Evolutionary conservation across 2,329 filamentous ascomycete species (phyloP).

Genomic region (Cercospora sp.): DNA sequence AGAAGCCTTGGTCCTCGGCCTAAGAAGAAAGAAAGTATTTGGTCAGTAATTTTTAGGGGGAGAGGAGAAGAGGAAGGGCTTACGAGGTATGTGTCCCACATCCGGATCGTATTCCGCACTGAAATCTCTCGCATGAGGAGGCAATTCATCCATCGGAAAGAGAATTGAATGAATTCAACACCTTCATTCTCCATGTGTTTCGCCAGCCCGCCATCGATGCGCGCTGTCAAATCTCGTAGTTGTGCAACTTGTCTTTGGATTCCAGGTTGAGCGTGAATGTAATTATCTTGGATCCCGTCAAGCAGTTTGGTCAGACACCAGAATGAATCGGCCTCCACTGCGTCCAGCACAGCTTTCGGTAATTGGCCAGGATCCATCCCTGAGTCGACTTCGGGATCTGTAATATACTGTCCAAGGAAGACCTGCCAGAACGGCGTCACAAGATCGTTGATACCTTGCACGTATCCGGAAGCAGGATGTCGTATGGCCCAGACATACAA

Average conservation of each 20-base stretch:
- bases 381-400: slow-evolving; percentile 85
- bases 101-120: slow-evolving; percentile 92
- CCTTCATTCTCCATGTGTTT: slow-evolving; percentile 88
- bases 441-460: slow-evolving; percentile 97
- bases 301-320: slow-evolving; percentile 97
- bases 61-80: slow-evolving; percentile 37
- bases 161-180: slow-evolving; percentile 98
- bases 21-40: slow-evolving; percentile 43
- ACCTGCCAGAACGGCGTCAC: slow-evolving; percentile 99
- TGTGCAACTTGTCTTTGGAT: slow-evolving; percentile 92
- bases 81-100: slow-evolving; percentile 99
- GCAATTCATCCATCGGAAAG: slow-evolving; percentile 99
- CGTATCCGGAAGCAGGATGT: slow-evolving; percentile 95
- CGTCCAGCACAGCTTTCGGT: slow-evolving; percentile 85
- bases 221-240: slow-evolving; percentile 81
- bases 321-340: slow-evolving; percentile 95
- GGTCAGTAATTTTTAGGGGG: background rate
- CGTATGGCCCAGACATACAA: slow-evolving; percentile 97
- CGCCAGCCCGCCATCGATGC: slow-evolving; percentile 81
- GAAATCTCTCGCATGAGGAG: slow-evolving; percentile 96
- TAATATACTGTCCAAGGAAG: slow-evolving; percentile 90
- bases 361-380: slow-evolving; percentile 97
- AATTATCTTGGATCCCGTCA: slow-evolving; percentile 99
- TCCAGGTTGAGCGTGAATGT: slow-evolving; percentile 94
- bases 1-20: slow-evolving; percentile 98